Conservation (phyloP, 305 asterid genomes). For the Fraxinus floribunda region DNA sequence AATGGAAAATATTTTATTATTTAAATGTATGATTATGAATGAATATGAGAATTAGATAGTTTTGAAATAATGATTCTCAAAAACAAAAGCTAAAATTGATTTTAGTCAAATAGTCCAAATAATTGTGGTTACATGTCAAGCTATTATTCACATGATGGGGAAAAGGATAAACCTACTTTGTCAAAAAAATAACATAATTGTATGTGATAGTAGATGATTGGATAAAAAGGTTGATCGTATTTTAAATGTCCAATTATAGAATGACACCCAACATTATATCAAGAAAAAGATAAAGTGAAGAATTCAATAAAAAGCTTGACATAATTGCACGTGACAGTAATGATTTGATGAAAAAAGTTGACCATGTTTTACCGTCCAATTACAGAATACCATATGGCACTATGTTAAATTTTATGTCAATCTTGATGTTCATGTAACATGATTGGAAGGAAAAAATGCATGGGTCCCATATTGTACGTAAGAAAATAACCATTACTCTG, state of each 20-base stretch:
- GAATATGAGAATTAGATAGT: too few species aligned
- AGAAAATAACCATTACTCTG: background rate
- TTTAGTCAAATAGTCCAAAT: background rate
- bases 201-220: background rate
- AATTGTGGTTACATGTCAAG: background rate
- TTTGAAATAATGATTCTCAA: too few species aligned
- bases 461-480: background rate
- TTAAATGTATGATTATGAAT: too few species aligned
- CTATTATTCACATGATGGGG: background rate
- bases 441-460: background rate
- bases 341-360: background rate
- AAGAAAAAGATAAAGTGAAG: too few species aligned
- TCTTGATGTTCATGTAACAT: too few species aligned
- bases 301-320: background rate
- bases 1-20: too few species aligned
- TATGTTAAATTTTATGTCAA: background rate
- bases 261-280: background rate
- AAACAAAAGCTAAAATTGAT: background rate
- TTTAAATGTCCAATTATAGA: too few species aligned
- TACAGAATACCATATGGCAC: background rate
- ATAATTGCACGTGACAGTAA: background rate
- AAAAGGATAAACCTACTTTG: too few species aligned
- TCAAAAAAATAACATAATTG: background rate
- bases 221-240: background rate
- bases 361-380: background rate